Evolutionary conservation across 441 rosid genomes (phyloP), one percentile per base, ranked within the genome.

Genomic region (Euphorbia neoarborescens): DNA sequence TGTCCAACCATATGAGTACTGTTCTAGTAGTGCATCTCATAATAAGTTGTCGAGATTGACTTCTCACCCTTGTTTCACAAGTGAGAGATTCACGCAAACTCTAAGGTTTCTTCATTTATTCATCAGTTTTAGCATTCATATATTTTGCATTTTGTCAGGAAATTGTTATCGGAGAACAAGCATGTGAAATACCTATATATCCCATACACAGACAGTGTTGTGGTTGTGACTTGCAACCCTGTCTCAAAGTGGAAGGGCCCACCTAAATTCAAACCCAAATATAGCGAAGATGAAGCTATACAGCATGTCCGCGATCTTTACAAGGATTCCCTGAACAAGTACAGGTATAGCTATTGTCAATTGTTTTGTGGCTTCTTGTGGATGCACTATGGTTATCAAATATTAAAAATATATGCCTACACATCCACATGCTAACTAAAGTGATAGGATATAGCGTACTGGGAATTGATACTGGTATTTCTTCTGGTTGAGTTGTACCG

Each of bases 151-250:
- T 71, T 78, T 81, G n/a, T 68, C 85, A 94, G 99, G 83, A 94
- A 90, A 77, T 76, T 88, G 74, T 81, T 94, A 44, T 80, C 91
- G 19, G 88, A 91, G 76, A 94, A 91, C 78, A 94, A 89, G 87
- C 99, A 94, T 80, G 86, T 94, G 72, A 94, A 94, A 84, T 94
- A 91, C 75, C 13, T 65, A 3, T 70, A 90, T 70, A 82, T 91
- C 75, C 99, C 96, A 28, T 89, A 88, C 76, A 88, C 94, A 0
- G 97, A 89, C 71, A 81, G 86, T 3, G 94, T 90, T 51, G 97
- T 94, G 70, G 89, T 90, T 80, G 97, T 91, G 77, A 89, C 87
- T 14, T 91, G 97, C 84, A 94, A 90, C 79, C 97, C 97, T 78
- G 80, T 88, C 71, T 89, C 94, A 46, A 94, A 86, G 82, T 84